A percentile compares a stretch with the other conserved stretches of the same genome.
Conservation (phyloP, 208 protist genomes). For the Leishmania major region DNA sequence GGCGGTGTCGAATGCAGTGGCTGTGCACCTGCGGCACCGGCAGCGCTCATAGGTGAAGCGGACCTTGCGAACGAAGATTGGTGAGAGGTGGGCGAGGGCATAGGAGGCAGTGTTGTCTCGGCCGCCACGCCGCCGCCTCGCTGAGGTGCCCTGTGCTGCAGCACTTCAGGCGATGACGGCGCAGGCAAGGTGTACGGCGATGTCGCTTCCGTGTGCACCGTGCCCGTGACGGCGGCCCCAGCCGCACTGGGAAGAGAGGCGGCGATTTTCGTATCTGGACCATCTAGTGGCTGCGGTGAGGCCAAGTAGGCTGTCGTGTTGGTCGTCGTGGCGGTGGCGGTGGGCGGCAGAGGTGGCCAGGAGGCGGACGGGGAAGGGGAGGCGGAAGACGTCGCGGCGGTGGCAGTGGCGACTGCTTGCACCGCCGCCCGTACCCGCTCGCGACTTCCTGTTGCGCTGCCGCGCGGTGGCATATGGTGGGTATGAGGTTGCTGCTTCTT, state of each 20-base stretch:
- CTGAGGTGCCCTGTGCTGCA: background rate
- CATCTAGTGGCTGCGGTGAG: background rate
- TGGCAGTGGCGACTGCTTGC: background rate
- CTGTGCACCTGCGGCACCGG: background rate
- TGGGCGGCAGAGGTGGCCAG: conserved; percentile 10
- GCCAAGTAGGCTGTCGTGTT: background rate
- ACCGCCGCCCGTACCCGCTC: conserved; percentile 10
- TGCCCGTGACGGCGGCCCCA: background rate
- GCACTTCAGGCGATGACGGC: conserved; percentile 6
- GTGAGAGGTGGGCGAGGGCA: background rate
- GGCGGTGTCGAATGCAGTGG: background rate
- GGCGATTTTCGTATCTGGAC: background rate
- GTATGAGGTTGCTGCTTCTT: conserved; percentile 27
- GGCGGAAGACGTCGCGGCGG: background rate
- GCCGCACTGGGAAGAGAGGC: background rate
- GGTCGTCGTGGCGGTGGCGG: background rate
- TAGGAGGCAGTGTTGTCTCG: background rate
- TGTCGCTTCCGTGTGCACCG: background rate
- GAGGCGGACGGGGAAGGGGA: background rate
- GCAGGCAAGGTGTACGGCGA: conserved; percentile 13
- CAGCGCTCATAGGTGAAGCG: background rate
- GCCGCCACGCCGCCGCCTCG: background rate
- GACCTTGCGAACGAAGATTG: background rate
- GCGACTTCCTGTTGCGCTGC: background rate
- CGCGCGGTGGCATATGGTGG: background rate